These are phyloP conservation scores for Fusarium haematococcum DNA, from an alignment of 2,329 filamentous ascomycete genomes.

Conservation along the genomic window DNA sequence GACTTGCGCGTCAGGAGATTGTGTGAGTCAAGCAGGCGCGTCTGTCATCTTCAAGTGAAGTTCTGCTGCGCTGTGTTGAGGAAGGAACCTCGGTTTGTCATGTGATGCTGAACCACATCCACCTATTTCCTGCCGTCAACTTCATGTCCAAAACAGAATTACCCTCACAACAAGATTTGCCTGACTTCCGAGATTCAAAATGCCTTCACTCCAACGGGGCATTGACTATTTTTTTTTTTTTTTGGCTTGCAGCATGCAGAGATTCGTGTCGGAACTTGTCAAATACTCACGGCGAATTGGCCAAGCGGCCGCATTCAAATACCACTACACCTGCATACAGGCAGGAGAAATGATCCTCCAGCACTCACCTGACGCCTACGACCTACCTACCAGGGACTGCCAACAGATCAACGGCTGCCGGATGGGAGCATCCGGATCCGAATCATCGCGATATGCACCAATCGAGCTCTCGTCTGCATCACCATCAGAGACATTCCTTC, in stretches of 20 bases:
- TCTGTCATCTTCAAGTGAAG: neutral
- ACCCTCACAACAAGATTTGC: neutral
- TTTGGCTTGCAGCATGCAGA: constrained; percentile 13
- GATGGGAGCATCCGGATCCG: constrained; percentile 21
- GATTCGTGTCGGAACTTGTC: constrained; percentile 1
- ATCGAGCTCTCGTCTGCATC: constrained; percentile 22
- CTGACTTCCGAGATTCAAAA: neutral
- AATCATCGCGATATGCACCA: constrained; percentile 25
- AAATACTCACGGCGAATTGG: neutral
- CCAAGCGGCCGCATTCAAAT: constrained; percentile 18
- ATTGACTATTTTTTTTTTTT: neutral
- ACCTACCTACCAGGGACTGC: constrained; percentile 11
- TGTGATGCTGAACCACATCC: neutral
- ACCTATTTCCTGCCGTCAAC: neutral
- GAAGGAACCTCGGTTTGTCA: neutral
- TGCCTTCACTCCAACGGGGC: neutral
- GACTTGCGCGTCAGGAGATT: neutral
- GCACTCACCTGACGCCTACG: neutral
- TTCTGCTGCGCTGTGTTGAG: neutral
- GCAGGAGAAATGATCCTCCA: constrained; percentile 13
- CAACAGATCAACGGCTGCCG: constrained; percentile 17
- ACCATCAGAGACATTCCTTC: constrained; percentile 21
- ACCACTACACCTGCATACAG: neutral
- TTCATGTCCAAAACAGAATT: neutral
- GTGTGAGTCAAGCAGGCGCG: neutral